These are phyloP conservation scores for Gossypium schwendimanii DNA, from an alignment of 441 rosid species.

Conservation along the genomic window DNA sequence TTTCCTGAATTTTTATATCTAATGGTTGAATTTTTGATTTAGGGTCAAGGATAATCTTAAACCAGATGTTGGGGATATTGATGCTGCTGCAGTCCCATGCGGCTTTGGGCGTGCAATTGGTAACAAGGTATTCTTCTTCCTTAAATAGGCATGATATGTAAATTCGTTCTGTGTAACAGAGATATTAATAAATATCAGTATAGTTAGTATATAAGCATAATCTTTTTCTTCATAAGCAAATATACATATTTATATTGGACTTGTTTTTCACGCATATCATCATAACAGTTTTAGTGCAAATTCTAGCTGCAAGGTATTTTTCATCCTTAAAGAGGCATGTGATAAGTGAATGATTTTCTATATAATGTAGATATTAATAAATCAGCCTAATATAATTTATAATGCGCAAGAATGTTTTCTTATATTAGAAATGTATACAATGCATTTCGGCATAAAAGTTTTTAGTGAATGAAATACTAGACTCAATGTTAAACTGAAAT, in stretches of 20 bases:
- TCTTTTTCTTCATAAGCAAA: background rate
- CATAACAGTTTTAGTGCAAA: background rate
- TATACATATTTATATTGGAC: background rate
- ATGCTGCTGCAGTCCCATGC: slow-evolving; percentile 72
- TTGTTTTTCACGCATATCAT: background rate
- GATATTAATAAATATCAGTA: background rate
- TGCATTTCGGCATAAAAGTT: background rate
- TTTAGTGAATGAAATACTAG: background rate
- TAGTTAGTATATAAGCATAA: background rate
- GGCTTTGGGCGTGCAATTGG: slow-evolving; percentile 78
- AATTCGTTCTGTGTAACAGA: background rate
- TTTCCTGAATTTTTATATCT: slow-evolving; percentile 19
- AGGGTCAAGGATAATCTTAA: slow-evolving; percentile 58
- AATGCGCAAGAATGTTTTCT: background rate
- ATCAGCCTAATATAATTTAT: background rate
- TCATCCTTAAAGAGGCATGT: background rate
- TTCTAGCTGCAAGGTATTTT: slow-evolving; percentile 34
- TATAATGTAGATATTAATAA: background rate
- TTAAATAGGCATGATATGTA: background rate
- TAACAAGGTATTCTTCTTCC: slow-evolving; percentile 44
- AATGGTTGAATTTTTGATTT: slow-evolving; percentile 21
- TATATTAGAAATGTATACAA: background rate
- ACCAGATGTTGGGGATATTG: slow-evolving; percentile 60
- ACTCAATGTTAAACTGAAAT: background rate
- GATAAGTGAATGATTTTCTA: background rate